A percentile compares a stretch with the other conserved stretches of the same genome.
Conservation (phyloP, 192 early-diverging fungal species). For the Umbelopsis ramanniana region DNA sequence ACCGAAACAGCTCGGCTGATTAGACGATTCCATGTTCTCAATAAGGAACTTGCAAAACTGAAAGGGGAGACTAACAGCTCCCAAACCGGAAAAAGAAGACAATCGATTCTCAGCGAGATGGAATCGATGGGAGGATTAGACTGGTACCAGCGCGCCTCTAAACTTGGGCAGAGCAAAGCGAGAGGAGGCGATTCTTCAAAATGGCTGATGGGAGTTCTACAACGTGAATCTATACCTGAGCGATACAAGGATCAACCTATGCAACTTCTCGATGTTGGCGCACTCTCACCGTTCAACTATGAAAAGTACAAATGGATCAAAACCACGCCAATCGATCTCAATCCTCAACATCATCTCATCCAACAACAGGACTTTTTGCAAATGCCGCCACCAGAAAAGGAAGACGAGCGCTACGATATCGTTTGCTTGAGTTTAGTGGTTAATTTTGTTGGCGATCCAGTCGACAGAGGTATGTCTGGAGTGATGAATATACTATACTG, state of each 20-base stretch:
- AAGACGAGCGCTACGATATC: conserved; percentile 67
- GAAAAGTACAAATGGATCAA: conserved; percentile 70
- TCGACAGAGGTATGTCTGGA: conserved; percentile 56
- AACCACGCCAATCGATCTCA: conserved; percentile 83
- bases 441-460: conserved; percentile 86
- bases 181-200: conserved; percentile 82
- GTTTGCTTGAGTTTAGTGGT: conserved; percentile 84
- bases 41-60: conserved; percentile 71
- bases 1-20: conserved; percentile 71
- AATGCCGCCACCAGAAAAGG: conserved; percentile 49
- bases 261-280: conserved; percentile 83
- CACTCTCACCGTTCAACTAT: conserved; percentile 79
- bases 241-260: conserved; percentile 34
- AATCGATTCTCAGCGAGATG: conserved; percentile 52
- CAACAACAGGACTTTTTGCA: conserved; percentile 85
- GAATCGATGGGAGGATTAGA: conserved; percentile 83
- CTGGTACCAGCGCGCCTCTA: conserved; percentile 84
- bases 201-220: conserved; percentile 75
- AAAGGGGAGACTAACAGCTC: conserved; percentile 27
- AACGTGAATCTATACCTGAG: not conserved
- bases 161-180: conserved; percentile 80
- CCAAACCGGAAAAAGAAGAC: conserved; percentile 33
- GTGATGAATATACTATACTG: not conserved
- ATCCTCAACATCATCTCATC: conserved; percentile 77
- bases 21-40: conserved; percentile 79